Evolutionary conservation across 2,329 filamentous ascomycete genomes (phyloP), one percentile per base, ranked within the genome.

Genomic region (Talaromyces sp.): DNA sequence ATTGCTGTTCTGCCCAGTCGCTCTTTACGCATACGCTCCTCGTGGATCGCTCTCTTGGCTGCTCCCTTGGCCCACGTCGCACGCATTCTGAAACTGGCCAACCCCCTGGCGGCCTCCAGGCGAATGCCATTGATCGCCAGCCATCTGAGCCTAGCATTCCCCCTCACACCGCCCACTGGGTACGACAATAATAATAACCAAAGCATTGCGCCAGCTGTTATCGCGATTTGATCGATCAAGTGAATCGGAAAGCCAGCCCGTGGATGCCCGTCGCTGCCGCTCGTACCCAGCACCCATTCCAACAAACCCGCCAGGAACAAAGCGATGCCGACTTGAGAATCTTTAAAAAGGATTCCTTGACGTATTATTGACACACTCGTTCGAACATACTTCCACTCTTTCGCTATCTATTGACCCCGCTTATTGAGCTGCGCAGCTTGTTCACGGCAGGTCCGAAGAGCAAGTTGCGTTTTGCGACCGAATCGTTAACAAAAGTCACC

Each of bases 371-470:
- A 19, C 46, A n/a, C 43, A 2, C 19, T 58, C 50, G 17, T 55
- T 55, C 11, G 29, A 21, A 61, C 26, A 51, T 35, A 56, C 11
- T 14, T 54, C 24, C 52, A 49, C 38, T 55, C 32, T 55, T 53
- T 27, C 41, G 17, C 35, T 19, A 32, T 56, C 32, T 27, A 43
- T 46, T 58, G 49, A 27, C 51, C 21, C 50, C 46, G 56, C 53
- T 57, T 26, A 55, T 55, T 46, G 55, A 58, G 49, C 55, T 14
- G 41, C 56, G 59, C 58, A 32, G 52, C 56, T 62, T 59, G 60
- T 57, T 62, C 60, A 58, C 60, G 60, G 60, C 60, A 52, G 60
- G 60, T 32, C 60, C 60, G 60, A 51, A 29, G 60, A 62, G 57
- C 60, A 57, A 58, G 49, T 53, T 58, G 31, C 59, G 59, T 52